These are phyloP conservation scores for Diutina pseudorugosa DNA, from an alignment of 1,139 yeast species.

Conservation along the genomic window DNA sequence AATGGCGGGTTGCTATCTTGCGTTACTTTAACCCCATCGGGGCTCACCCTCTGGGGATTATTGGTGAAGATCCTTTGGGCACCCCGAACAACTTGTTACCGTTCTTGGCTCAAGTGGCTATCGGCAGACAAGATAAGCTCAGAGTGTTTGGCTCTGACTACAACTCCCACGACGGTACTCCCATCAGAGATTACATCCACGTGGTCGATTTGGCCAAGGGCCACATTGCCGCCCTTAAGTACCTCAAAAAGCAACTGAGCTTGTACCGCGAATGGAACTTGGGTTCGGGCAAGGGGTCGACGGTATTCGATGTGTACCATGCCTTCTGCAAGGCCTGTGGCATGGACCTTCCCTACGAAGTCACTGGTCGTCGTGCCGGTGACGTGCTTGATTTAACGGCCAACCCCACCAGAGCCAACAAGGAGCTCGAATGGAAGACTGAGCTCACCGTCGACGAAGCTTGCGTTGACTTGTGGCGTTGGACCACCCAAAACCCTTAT, in stretches of 20 bases:
- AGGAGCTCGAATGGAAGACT: conserved; percentile 58
- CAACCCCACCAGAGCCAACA: conserved; percentile 52
- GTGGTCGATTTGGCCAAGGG: conserved; percentile 78
- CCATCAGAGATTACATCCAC: conserved; percentile 73
- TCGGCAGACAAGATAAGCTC: conserved; percentile 56
- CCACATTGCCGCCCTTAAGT: conserved; percentile 59
- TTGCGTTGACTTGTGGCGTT: conserved; percentile 65
- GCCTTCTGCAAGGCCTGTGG: conserved; percentile 67
- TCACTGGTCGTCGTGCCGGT: conserved; percentile 61
- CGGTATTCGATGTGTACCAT: conserved; percentile 60
- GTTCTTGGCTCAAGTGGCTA: conserved; percentile 66
- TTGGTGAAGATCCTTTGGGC: conserved; percentile 76
- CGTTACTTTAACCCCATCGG: conserved; percentile 80
- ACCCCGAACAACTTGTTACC: conserved; percentile 70
- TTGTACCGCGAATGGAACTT: conserved; percentile 71
- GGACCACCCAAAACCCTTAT: conserved; percentile 61
- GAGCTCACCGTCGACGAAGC: conserved; percentile 47
- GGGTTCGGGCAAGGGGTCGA: conserved; percentile 71
- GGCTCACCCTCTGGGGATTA: conserved; percentile 69
- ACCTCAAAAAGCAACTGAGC: conserved; percentile 31
- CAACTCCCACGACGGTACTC: conserved; percentile 65
- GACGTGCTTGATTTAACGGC: conserved; percentile 73
- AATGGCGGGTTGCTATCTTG: conserved; percentile 54
- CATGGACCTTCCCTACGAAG: conserved; percentile 48
- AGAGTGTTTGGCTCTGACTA: conserved; percentile 59